Evolutionary conservation across 2,329 filamentous ascomycete species (phyloP), one percentile per base, ranked within the genome.

Genomic region (Pyricularia sp.): DNA sequence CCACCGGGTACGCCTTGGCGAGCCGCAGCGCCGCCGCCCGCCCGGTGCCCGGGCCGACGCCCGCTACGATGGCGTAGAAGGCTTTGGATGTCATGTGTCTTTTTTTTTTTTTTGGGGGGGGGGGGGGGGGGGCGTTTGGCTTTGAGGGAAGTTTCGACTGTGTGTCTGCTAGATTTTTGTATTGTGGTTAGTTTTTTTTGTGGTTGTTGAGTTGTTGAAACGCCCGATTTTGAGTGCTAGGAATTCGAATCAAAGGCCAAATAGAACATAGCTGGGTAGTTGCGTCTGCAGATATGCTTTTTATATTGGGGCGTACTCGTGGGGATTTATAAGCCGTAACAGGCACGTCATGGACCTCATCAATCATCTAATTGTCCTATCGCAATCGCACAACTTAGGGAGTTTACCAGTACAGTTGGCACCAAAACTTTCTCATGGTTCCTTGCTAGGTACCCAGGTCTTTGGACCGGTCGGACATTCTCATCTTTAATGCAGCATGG

Each of bases 41-140:
- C 68, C 75, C 73, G 64, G 87, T 93, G 70, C 91, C 90, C 12
- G 89, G 81, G n/a, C 91, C 91, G 61, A 88, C 90, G 69, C 91
- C 91, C 12, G 90, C 89, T 70, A 93, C 79, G 70, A 93, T 81
- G 67, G 90, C 87, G 77, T 89, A 91, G 74, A 90, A 84, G 28
- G 69, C 69, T 58, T 77, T 78, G 70, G 77, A 75, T 7, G 76
- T 70, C 74, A 77, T 77, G 42, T 6, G 0, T 25, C 10, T 36
- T 26, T 36, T 36, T 36, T 17, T 36, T 36, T 36, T 36, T 36
- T 36, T 36, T 36, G 31, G 31, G 31, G 31, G 31, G 31, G 31
- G 31, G 31, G 6, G 31, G 9, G 31, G 31, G 28, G 28, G 28
- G 33, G 33, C 1, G 11, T 30, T 30, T 30, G 28, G 28, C 7